A percentile compares a stretch with the other conserved stretches of the same genome.
Evolutionary conservation across 805 yeast species (phyloP).

Genomic region (Brettanomyces custersianus): DNA sequence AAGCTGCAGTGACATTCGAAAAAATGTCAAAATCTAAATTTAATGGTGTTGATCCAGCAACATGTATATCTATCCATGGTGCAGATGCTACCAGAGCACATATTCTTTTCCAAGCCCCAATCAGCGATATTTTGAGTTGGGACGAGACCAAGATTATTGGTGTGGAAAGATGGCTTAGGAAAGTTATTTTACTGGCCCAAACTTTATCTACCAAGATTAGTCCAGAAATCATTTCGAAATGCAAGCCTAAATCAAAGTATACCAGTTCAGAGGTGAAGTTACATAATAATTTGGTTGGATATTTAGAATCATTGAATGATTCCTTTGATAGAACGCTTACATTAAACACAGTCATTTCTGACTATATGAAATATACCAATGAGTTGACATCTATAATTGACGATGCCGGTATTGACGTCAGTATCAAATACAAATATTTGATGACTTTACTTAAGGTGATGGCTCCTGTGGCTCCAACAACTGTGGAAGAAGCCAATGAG

Average conservation of each 20-base stretch:
- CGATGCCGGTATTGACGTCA: conserved; percentile 25
- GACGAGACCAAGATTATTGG: conserved; percentile 84
- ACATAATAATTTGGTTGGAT: conserved; percentile 47
- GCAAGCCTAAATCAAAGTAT: conserved; percentile 12
- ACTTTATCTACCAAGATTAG: conserved; percentile 9
- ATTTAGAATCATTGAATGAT: conserved; percentile 40
- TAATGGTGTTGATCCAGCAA: conserved; percentile 87
- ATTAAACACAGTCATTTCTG: conserved; percentile 80
- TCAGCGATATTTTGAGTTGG: conserved; percentile 78
- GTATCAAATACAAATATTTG: conserved; percentile 35
- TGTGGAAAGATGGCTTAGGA: conserved; percentile 74
- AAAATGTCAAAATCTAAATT: conserved; percentile 96
- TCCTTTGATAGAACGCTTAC: conserved; percentile 54
- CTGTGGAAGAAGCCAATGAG: conserved; percentile 79
- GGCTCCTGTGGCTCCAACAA: conserved; percentile 76
- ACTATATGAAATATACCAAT: conserved; percentile 77
- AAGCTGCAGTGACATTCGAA: conserved; percentile 57
- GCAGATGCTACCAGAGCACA: conserved; percentile 95
- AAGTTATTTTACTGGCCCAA: conserved; percentile 33
- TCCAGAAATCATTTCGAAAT: conserved; percentile 7
- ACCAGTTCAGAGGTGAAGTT: conserved; percentile 39
- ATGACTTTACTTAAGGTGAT: conserved; percentile 42
- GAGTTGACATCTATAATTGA: conserved; percentile 32
- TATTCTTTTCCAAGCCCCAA: conserved; percentile 85
- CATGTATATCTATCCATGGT: conserved; percentile 68